These are phyloP conservation scores for Zygosaccharomyces sapae DNA, from an alignment of 1,139 yeast genomes.

Conservation along the genomic window DNA sequence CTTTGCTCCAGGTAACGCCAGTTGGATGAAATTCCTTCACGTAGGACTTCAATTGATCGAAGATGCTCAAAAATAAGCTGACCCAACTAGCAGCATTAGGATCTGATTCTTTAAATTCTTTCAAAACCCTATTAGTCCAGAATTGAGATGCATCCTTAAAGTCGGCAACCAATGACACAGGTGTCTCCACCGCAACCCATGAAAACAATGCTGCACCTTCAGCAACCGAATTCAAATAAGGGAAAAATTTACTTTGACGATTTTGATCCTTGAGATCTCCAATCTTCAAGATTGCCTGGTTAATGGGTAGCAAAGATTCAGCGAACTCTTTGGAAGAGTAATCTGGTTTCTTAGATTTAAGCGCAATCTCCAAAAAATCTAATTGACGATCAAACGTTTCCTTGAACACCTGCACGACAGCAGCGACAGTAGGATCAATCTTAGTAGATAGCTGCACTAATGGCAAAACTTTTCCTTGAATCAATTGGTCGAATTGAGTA, in stretches of 20 bases:
- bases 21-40: conserved; percentile 74
- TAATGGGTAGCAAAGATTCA: conserved; percentile 64
- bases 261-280: conserved; percentile 67
- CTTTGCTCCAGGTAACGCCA: conserved; percentile 76
- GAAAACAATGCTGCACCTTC: conserved; percentile 90
- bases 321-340: conserved; percentile 50
- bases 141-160: conserved; percentile 89
- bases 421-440: conserved; percentile 60
- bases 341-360: conserved; percentile 62
- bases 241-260: conserved; percentile 58
- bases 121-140: conserved; percentile 86
- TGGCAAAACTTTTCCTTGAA: conserved; percentile 54
- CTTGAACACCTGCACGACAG: conserved; percentile 53
- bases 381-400: conserved; percentile 61
- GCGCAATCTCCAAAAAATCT: conserved; percentile 55
- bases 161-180: conserved; percentile 68
- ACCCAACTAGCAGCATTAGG: conserved; percentile 77
- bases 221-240: conserved; percentile 75
- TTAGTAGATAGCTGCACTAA: conserved; percentile 54
- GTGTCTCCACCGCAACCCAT: conserved; percentile 76
- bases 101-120: conserved; percentile 73
- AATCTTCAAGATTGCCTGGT: conserved; percentile 54
- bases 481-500: conserved; percentile 51
- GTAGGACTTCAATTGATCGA: conserved; percentile 66
- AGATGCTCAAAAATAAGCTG: conserved; percentile 53